Percentiles rank a stretch among this genome's conserved stretches.
These are phyloP conservation scores for Anacardium occidentale DNA, from an alignment of 345 rosid genomes.

Conservation along the genomic window DNA sequence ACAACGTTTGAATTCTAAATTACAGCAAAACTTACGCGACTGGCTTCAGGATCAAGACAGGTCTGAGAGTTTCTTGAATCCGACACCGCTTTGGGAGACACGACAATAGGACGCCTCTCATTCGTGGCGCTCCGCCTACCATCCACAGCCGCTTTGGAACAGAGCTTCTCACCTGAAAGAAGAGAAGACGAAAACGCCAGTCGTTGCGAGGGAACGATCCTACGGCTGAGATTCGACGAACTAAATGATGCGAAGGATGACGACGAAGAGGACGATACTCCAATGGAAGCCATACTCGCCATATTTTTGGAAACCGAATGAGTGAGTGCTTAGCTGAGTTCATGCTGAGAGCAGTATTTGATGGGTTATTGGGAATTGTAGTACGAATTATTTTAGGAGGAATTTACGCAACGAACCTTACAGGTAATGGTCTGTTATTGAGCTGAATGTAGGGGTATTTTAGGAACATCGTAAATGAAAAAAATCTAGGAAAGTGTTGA, in stretches of 20 bases:
- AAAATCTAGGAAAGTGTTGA: background rate
- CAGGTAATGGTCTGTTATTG: background rate
- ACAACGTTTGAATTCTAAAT: too few relatives aligned
- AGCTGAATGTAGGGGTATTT: background rate
- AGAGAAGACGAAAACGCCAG: conserved; percentile 57
- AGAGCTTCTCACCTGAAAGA: conserved; percentile 48
- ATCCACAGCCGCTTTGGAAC: conserved; percentile 14
- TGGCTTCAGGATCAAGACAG: conserved; percentile 97
- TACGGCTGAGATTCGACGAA: conserved; percentile 21
- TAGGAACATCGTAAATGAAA: background rate
- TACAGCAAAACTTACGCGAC: conserved; percentile 55
- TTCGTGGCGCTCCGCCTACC: conserved; percentile 1
- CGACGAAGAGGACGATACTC: conserved; percentile 34
- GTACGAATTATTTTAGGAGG: background rate
- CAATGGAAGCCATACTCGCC: conserved; percentile 57
- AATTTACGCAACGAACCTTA: background rate
- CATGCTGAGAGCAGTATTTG: too few relatives aligned
- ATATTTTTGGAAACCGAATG: conserved; percentile 15
- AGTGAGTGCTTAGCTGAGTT: background rate
- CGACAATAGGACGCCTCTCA: conserved; percentile 41
- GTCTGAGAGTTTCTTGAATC: conserved; percentile 89
- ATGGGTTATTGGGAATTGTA: conserved; percentile 6
- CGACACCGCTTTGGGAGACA: conserved; percentile 83
- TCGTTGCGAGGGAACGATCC: conserved; percentile 5
- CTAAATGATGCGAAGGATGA: conserved; percentile 15